phyloP scores from a whole-genome alignment of 345 rosid genomes.

The Noccaea caerulescens region DNA sequence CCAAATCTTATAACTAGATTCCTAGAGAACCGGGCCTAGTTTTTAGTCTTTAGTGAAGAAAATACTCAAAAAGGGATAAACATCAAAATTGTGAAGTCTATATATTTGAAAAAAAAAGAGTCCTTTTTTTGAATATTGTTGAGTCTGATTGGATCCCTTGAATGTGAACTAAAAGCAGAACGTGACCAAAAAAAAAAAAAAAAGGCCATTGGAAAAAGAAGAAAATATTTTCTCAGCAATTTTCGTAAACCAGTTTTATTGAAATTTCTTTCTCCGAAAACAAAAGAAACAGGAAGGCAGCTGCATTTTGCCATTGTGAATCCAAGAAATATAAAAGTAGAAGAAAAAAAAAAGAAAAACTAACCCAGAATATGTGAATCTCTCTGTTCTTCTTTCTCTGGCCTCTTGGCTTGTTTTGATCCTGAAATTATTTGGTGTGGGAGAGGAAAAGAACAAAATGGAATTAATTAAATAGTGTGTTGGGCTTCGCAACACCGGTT shows the following conservation, averaged over 20 bases:
- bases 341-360: not conserved
- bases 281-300: not conserved
- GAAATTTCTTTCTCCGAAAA: not conserved
- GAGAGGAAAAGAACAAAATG: not conserved
- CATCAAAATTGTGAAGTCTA: not conserved
- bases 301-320: conserved; percentile 7
- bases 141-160: not conserved
- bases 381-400: not conserved
- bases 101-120: not conserved
- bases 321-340: not conserved
- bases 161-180: not conserved
- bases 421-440: not conserved
- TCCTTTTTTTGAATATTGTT: not conserved
- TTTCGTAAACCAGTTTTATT: not conserved
- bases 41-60: not conserved
- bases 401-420: not conserved
- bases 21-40: conserved; percentile 22
- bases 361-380: conserved; percentile 22
- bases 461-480: not conserved
- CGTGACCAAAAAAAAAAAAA: not conserved
- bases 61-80: not conserved
- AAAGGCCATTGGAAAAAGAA: conserved; percentile 2
- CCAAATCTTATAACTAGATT: conserved; percentile 12
- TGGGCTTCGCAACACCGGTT: conserved; percentile 24
- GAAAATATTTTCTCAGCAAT: not conserved